phyloP scores from a whole-genome alignment of 2,329 filamentous ascomycete genomes.

The Cercospora sp. region DNA sequence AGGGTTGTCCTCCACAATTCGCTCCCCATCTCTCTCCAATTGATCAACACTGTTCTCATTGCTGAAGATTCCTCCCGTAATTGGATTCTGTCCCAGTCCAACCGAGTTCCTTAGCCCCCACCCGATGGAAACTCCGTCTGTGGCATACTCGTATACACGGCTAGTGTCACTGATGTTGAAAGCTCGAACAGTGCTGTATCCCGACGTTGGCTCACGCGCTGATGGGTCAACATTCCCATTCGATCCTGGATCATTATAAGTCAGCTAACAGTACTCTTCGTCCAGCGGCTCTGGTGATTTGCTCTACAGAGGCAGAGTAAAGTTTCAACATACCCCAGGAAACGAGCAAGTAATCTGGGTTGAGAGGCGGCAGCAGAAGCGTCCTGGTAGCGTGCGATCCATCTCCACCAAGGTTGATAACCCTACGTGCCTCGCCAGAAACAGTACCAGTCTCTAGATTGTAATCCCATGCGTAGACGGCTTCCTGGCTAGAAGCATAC shows the following conservation, averaged over 20 bases:
- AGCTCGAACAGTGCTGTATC: slow-evolving; percentile 67
- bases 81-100: slow-evolving; percentile 64
- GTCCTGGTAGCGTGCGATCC: slow-evolving; percentile 66
- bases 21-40: slow-evolving; percentile 42
- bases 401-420: slow-evolving; percentile 14
- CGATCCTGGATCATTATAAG: too few species aligned
- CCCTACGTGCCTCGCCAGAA: slow-evolving; percentile 6
- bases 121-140: slow-evolving; percentile 50
- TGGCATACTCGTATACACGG: slow-evolving; percentile 52
- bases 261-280: too few species aligned
- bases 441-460: slow-evolving; percentile 9
- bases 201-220: slow-evolving; percentile 45
- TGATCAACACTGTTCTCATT: slow-evolving; percentile 73
- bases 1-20: slow-evolving; percentile 61
- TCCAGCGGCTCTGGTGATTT: too few species aligned
- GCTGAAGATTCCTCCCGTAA: slow-evolving; percentile 52
- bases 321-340: slow-evolving; percentile 56
- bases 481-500: slow-evolving; percentile 58
- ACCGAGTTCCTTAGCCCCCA: slow-evolving; percentile 75
- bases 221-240: too few species aligned
- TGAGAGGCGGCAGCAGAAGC: slow-evolving; percentile 60
- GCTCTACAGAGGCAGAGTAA: too few species aligned
- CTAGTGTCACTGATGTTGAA: slow-evolving; percentile 53
- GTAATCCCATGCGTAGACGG: slow-evolving; percentile 67
- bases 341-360: slow-evolving; percentile 61